These are phyloP conservation scores for Biscogniauxia marginata DNA, from an alignment of 2,329 filamentous ascomycete species.

Conservation along the genomic window DNA sequence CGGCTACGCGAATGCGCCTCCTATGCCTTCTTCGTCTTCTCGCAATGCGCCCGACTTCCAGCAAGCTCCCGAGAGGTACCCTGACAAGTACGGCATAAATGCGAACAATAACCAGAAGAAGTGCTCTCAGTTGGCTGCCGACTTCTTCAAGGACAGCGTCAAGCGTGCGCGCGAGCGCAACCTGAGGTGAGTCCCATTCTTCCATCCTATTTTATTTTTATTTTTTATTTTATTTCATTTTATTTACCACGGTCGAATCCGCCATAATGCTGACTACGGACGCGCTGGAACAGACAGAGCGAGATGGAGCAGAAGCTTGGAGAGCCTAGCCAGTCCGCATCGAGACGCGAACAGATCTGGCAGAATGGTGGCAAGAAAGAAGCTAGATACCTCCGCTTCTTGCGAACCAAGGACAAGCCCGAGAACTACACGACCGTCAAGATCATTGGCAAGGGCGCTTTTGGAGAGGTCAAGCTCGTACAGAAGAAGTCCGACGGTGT, in stretches of 20 bases:
- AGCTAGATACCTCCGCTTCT: conserved; percentile 88
- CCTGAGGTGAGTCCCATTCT: conserved; percentile 63
- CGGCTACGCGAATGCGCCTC: conserved; percentile 67
- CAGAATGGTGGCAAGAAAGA: conserved; percentile 84
- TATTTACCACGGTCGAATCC: background rate
- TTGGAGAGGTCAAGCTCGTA: conserved; percentile 96
- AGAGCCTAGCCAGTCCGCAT: conserved; percentile 71
- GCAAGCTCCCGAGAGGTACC: conserved; percentile 79
- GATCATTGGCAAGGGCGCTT: conserved; percentile 98
- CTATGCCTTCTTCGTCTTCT: conserved; percentile 58
- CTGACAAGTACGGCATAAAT: conserved; percentile 69
- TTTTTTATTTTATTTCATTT: background rate
- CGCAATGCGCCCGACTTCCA: conserved; percentile 68
- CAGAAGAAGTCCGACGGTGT: conserved; percentile 95
- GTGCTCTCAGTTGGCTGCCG: conserved; percentile 69
- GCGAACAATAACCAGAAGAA: conserved; percentile 70
- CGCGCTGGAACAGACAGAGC: conserved; percentile 65
- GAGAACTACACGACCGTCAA: conserved; percentile 96
- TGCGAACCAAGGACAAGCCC: conserved; percentile 88
- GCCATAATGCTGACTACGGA: conserved; percentile 16
- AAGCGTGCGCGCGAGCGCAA: conserved; percentile 94
- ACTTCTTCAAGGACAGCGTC: conserved; percentile 99
- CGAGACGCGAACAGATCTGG: conserved; percentile 80
- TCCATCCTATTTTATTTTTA: background rate
- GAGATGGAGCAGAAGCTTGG: conserved; percentile 85